phyloP scores from a whole-genome alignment of 495 filamentous ascomycete species.

The Neurospora sp. region DNA sequence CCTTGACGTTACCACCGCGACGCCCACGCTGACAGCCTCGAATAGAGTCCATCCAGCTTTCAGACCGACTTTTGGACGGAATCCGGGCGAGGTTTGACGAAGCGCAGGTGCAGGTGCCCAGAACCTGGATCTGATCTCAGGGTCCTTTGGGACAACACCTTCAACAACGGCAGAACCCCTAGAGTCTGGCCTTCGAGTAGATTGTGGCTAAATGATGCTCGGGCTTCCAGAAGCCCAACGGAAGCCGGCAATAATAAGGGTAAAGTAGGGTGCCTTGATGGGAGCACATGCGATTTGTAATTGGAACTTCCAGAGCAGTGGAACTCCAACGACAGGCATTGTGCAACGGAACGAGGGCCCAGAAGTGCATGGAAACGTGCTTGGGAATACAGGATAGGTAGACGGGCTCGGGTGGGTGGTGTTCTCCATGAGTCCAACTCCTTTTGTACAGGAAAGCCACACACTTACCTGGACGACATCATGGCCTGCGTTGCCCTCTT shows the following conservation, averaged over 20 bases:
- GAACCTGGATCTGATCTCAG: not conserved
- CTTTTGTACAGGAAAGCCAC: slow-evolving; percentile 9
- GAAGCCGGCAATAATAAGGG: slow-evolving; percentile 12
- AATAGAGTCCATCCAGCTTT: not conserved
- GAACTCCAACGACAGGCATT: not conserved
- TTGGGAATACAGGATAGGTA: slow-evolving; percentile 2
- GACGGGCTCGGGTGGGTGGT: not conserved
- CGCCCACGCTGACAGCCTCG: not conserved
- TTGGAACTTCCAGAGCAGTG: not conserved
- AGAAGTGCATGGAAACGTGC: not conserved
- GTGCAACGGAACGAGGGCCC: slow-evolving; percentile 1
- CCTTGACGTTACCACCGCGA: not conserved
- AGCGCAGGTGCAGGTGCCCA: not conserved
- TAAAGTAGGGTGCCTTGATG: slow-evolving; percentile 7
- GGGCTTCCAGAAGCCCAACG: slow-evolving; percentile 17
- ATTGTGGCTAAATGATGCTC: slow-evolving; percentile 18
- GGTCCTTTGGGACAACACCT: not conserved
- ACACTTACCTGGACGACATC: slow-evolving; percentile 46
- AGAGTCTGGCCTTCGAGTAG: not conserved
- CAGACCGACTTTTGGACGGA: not conserved
- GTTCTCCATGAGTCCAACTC: not conserved
- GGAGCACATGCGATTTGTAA: not conserved
- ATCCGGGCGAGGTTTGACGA: not conserved
- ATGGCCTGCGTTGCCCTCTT: slow-evolving; percentile 46
- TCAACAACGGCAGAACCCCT: not conserved